Evolutionary conservation across 345 rosid genomes (phyloP).

Genomic region (Gossypium sturtianum): DNA sequence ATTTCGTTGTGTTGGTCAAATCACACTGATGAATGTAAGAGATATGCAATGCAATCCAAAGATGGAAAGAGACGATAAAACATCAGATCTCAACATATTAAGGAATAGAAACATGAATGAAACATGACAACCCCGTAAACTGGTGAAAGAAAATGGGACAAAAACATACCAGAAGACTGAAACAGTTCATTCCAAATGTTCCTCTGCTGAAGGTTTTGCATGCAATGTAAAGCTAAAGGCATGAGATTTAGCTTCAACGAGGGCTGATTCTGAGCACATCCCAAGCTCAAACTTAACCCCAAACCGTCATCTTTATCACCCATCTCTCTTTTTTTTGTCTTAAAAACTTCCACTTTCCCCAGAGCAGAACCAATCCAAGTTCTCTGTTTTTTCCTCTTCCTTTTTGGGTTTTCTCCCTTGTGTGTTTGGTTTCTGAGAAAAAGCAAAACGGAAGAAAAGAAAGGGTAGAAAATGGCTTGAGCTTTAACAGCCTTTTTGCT

Average conservation of each 20-base stretch:
- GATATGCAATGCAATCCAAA: not conserved
- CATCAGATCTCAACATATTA: not conserved
- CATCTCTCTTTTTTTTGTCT: conserved; percentile 22
- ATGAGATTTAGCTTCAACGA: conserved; percentile 36
- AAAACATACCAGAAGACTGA: conserved; percentile 44
- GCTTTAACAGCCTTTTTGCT: conserved; percentile 26
- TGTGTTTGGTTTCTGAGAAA: not conserved
- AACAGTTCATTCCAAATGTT: conserved; percentile 44
- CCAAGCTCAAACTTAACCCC: conserved; percentile 55
- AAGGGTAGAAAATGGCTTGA: conserved; percentile 20
- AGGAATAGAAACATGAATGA: not conserved
- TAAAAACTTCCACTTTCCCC: not conserved
- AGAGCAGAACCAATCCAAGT: not conserved
- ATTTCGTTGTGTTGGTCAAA: not conserved
- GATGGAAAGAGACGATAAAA: not conserved
- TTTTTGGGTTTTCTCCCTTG: not conserved
- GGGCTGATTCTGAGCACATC: conserved; percentile 29
- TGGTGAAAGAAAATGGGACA: not conserved
- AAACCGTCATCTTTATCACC: conserved; percentile 49
- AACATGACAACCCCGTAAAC: not conserved
- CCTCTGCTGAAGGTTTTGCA: conserved; percentile 29
- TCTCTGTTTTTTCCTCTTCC: not conserved
- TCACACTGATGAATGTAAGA: not conserved
- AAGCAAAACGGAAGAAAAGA: conserved; percentile 21
- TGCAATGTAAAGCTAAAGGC: conserved; percentile 32